Percentiles rank a stretch among this genome's conserved stretches.
phyloP scores from a whole-genome alignment of 495 filamentous ascomycete genomes.

The Hypoxylon lenormandii region DNA sequence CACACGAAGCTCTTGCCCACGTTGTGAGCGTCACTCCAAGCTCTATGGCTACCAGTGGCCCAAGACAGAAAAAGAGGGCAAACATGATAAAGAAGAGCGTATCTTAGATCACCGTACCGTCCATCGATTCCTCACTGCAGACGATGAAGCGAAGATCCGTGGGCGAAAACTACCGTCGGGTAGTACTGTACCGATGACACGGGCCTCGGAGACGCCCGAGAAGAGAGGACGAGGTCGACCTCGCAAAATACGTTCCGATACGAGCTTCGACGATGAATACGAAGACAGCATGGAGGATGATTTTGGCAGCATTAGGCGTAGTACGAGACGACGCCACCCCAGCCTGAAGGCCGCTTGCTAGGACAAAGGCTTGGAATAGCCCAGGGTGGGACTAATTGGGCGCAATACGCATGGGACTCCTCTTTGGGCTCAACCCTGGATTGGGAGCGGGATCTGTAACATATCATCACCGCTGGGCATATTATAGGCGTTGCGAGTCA shows the following conservation, averaged over 20 bases:
- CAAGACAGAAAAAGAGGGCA: constrained; percentile 83
- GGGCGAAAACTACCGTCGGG: constrained; percentile 51
- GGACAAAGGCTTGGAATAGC: neutral
- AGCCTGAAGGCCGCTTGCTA: constrained; percentile 33
- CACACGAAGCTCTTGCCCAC: constrained; percentile 83
- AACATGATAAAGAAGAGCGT: constrained; percentile 78
- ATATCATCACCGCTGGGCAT: constrained; percentile 24
- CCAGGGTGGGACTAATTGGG: neutral
- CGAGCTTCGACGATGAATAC: constrained; percentile 5
- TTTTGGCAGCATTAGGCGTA: constrained; percentile 23
- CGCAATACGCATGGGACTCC: neutral
- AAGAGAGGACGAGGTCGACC: constrained; percentile 33
- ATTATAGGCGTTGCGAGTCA: constrained; percentile 26
- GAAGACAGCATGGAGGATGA: constrained; percentile 17
- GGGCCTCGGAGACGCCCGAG: constrained; percentile 22
- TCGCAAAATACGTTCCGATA: constrained; percentile 8
- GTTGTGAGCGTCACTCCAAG: constrained; percentile 95
- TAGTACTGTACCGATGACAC: neutral
- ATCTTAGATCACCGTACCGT: constrained; percentile 78
- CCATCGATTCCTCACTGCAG: constrained; percentile 74
- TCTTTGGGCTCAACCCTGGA: neutral
- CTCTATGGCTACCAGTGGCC: constrained; percentile 96
- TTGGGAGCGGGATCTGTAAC: constrained; percentile 9
- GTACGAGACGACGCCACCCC: constrained; percentile 33
- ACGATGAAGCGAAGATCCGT: constrained; percentile 72